Conservation (phyloP, 805 yeast genomes). For the Ogataea zsoltii region DNA sequence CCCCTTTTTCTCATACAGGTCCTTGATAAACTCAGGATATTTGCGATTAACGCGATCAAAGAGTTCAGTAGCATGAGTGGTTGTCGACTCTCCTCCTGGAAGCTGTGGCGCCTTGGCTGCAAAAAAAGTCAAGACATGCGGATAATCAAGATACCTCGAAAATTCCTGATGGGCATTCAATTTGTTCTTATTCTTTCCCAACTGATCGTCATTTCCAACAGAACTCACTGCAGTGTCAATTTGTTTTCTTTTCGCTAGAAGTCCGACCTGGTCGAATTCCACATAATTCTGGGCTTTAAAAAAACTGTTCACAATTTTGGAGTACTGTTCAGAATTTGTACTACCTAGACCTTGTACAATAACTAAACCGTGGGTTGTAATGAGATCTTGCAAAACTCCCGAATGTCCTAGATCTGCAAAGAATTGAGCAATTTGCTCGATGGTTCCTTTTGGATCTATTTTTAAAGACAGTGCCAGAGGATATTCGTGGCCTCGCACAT, state of each 20-base stretch:
- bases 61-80: slow-evolving; percentile 27
- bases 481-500: slow-evolving; percentile 13
- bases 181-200: slow-evolving; percentile 16
- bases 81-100: slow-evolving; percentile 26
- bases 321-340: slow-evolving; percentile 11
- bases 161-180: slow-evolving; percentile 28
- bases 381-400: slow-evolving; percentile 12
- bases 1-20: slow-evolving; percentile 16
- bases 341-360: slow-evolving; percentile 11
- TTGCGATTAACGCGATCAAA: slow-evolving; percentile 21
- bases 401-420: slow-evolving; percentile 10
- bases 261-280: slow-evolving; percentile 22
- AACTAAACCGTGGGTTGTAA: slow-evolving; percentile 13
- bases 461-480: slow-evolving; percentile 8
- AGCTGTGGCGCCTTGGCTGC: slow-evolving; percentile 17
- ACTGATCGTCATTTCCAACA: slow-evolving; percentile 16
- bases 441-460: too few relatives aligned
- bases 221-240: slow-evolving; percentile 16
- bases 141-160: slow-evolving; percentile 25
- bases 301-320: slow-evolving; percentile 9
- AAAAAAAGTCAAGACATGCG: slow-evolving; percentile 26
- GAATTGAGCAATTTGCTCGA: slow-evolving; percentile 5
- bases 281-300: slow-evolving; percentile 9
- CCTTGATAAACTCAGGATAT: slow-evolving; percentile 26
- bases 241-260: slow-evolving; percentile 17